Conservation (phyloP, 306 rosid genomes). For the Prunus mume region DNA sequence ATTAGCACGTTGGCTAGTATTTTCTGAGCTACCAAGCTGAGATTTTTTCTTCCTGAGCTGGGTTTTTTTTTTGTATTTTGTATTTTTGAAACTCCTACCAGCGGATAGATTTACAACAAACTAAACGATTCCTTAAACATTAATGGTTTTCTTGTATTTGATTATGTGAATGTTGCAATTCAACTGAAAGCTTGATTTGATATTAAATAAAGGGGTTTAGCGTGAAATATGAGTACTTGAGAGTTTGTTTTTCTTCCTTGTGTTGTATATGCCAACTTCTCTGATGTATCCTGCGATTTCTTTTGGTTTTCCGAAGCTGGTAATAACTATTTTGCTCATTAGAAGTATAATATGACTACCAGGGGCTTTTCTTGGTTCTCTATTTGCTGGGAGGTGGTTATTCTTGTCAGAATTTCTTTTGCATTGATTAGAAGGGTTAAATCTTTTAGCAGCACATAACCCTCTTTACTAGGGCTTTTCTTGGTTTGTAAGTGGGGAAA, state of each 20-base stretch:
- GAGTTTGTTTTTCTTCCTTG: background rate
- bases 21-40: background rate
- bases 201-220: conserved; percentile 13
- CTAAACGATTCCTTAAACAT: background rate
- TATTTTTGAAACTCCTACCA: background rate
- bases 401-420: background rate
- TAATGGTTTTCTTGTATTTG: background rate
- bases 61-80: background rate
- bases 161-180: background rate
- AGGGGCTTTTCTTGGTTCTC: background rate
- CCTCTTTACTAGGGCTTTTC: background rate
- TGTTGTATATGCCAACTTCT: background rate
- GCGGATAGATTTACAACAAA: background rate
- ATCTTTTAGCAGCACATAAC: background rate
- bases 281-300: background rate
- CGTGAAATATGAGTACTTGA: conserved; percentile 81
- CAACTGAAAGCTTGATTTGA: background rate
- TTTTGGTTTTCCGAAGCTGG: background rate
- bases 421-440: background rate
- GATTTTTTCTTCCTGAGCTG: background rate
- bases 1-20: background rate
- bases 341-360: background rate
- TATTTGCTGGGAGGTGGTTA: background rate
- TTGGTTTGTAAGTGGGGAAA: background rate
- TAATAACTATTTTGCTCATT: background rate